Evolutionary conservation across 306 rosid genomes (phyloP).

Genomic region (Prosopis cineraria): DNA sequence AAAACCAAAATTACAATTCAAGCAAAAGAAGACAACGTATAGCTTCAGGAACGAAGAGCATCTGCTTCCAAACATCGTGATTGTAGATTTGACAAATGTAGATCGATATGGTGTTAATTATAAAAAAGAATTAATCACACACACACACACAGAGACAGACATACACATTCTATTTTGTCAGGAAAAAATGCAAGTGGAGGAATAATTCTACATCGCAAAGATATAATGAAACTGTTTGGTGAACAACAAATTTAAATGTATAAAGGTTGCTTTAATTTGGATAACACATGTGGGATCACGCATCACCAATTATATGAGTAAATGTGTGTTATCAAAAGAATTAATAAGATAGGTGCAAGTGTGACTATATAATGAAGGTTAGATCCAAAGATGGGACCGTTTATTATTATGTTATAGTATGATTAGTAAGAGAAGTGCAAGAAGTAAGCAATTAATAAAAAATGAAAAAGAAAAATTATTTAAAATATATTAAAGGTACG

Average conservation of each 20-base stretch:
- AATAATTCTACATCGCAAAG: background rate
- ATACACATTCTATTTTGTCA: background rate
- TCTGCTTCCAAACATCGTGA: background rate
- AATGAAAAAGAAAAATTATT: background rate
- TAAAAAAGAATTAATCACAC: background rate
- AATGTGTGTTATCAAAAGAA: background rate
- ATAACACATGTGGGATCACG: slow-evolving; percentile 6
- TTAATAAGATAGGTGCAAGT: background rate
- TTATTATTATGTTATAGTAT: slow-evolving; percentile 34
- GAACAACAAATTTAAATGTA: background rate
- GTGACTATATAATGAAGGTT: slow-evolving; percentile 6
- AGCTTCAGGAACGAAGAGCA: background rate
- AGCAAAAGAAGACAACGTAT: background rate
- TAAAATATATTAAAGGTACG: slow-evolving; percentile 44
- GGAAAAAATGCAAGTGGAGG: background rate
- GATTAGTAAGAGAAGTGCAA: slow-evolving; percentile 31
- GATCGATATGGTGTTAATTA: no score
- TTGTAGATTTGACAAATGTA: no score
- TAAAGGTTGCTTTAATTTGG: slow-evolving; percentile 4
- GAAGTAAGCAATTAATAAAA: slow-evolving; percentile 12
- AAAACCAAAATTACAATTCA: background rate
- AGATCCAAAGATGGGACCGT: slow-evolving; percentile 31
- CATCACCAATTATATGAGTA: background rate
- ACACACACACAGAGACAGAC: no score
- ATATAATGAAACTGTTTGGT: background rate